phyloP scores from a whole-genome alignment of 805 yeast species.

The Kazachstania viticola region DNA sequence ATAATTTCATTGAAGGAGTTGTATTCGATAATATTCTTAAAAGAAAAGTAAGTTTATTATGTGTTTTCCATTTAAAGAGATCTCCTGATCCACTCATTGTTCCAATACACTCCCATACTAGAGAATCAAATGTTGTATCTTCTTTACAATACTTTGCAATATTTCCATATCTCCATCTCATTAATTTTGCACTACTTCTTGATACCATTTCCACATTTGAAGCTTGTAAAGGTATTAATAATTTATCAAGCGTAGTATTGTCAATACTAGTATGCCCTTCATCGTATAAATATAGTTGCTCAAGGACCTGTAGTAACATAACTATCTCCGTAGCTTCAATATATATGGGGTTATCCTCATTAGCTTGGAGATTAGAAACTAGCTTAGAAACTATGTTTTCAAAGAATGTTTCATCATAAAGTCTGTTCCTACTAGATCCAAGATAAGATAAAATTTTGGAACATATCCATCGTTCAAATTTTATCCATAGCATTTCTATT shows the following conservation, averaged over 20 bases:
- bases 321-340: constrained; percentile 4
- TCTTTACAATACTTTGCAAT: constrained; percentile 18
- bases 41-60: constrained; percentile 44
- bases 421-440: constrained; percentile 2
- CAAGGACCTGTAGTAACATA: constrained; percentile 29
- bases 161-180: constrained; percentile 43
- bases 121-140: constrained; percentile 13
- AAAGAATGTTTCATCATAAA: background rate
- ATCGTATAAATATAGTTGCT: constrained; percentile 25
- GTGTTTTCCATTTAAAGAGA: constrained; percentile 22
- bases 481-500: constrained; percentile 5
- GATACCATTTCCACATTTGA: constrained; percentile 13
- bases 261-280: constrained; percentile 9
- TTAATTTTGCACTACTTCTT: constrained; percentile 9
- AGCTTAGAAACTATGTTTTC: background rate
- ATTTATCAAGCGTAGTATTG: constrained; percentile 3
- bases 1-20: constrained; percentile 2
- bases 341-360: background rate
- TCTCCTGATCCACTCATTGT: constrained; percentile 23
- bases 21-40: constrained; percentile 37
- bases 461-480: constrained; percentile 8
- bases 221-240: constrained; percentile 12
- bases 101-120: constrained; percentile 39
- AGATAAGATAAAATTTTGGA: constrained; percentile 4
- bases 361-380: background rate